Conservation (phyloP, 495 filamentous ascomycete species). For the Neurospora terricola region DNA sequence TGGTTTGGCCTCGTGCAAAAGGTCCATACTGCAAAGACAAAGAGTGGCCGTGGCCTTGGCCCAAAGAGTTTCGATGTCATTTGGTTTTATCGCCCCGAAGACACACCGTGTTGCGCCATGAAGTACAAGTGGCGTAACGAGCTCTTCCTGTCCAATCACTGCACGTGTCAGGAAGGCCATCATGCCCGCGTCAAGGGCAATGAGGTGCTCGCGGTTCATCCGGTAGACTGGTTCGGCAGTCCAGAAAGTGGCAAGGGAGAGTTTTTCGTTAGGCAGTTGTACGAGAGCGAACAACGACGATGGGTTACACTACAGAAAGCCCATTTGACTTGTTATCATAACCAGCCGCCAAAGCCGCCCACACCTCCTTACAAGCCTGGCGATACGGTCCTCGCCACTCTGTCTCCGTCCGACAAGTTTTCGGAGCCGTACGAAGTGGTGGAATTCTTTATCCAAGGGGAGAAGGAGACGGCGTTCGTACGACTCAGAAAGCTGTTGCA, state of each 20-base stretch:
- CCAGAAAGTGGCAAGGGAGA: conserved; percentile 33
- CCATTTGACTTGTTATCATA: conserved; percentile 31
- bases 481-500: conserved; percentile 38
- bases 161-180: conserved; percentile 46
- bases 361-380: conserved; percentile 29
- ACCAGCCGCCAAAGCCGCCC: not conserved
- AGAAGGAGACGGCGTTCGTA: conserved; percentile 17
- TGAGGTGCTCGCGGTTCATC: conserved; percentile 43
- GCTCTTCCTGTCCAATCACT: conserved; percentile 68
- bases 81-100: conserved; percentile 61
- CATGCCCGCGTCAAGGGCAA: conserved; percentile 31
- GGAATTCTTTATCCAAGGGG: conserved; percentile 25
- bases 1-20: conserved; percentile 63
- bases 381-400: conserved; percentile 44
- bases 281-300: conserved; percentile 39
- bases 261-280: conserved; percentile 59
- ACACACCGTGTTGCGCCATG: conserved; percentile 54
- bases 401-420: conserved; percentile 2
- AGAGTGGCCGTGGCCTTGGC: conserved; percentile 1
- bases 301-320: conserved; percentile 42
- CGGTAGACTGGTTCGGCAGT: conserved; percentile 44
- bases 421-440: conserved; percentile 47
- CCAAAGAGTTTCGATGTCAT: conserved; percentile 45
- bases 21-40: conserved; percentile 23
- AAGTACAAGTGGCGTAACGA: conserved; percentile 60